Evolutionary conservation across 208 protist genomes (phyloP), one percentile per base, ranked within the genome.

Genomic region (Acanthamoeba sp.): DNA sequence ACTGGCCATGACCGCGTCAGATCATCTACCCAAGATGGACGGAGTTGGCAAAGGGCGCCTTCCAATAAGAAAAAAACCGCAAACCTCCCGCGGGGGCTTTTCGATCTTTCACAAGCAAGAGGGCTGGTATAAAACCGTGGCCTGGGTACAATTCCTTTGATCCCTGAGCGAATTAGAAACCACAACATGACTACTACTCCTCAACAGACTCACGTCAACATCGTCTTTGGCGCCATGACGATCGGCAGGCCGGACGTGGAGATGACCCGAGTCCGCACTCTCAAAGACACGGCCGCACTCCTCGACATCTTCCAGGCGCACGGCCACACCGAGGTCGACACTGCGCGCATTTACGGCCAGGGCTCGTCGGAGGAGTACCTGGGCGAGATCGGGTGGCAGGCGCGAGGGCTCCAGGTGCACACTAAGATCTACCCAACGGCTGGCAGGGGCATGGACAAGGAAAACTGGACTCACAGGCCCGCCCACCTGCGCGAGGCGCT

Each of bases 321-420:
- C n/a, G 82, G 82, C 20, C 82, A 89, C 48, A 48, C 87, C 32
- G 93, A 95, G 0, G n/a, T 95, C 14, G 93, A 95, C 89, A 95
- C 93, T 34, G 93, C 93, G 7, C 38, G 50, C 69, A 22, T 95
- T 16, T 95, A 95, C 76, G 50, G 82, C 45, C 18, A 55, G 10
- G 93, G 93, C 69, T 55, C 50, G 14, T 85, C 93, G n/a, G 82
- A 95, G 55, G 93, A 95, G 73, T 69, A 85, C 52, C 93, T 95
- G 6, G 93, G 32, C 82, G 52, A 91, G 34, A 18, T 95, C 36
- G 69, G 59, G 9, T 71, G 32, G 45, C n/a, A 40, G 3, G 2
- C 71, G 27, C 64, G 52, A 3, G 93, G 93, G 10, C 85, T 93
- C 62, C 29, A 38, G 29, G 71, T 95, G 45, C 42, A 38, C 80